These are phyloP conservation scores for Euphorbia tirucalli DNA, from an alignment of 345 rosid species.

Conservation along the genomic window DNA sequence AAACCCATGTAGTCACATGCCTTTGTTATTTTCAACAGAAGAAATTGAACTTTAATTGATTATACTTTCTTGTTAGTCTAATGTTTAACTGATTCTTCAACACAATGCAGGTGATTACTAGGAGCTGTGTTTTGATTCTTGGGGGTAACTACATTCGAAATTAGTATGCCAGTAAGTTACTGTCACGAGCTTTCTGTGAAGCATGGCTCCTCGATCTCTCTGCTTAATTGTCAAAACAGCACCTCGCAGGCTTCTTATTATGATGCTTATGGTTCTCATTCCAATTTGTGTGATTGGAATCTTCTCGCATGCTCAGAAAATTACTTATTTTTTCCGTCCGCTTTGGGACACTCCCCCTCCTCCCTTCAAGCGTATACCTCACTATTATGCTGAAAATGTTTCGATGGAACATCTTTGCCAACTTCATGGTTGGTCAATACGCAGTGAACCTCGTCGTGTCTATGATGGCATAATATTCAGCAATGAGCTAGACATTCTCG, in stretches of 20 bases:
- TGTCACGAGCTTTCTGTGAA: constrained; percentile 17
- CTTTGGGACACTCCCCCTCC: constrained; percentile 85
- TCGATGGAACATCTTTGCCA: constrained; percentile 72
- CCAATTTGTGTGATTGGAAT: constrained; percentile 53
- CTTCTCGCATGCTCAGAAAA: constrained; percentile 38
- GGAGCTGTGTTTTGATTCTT: constrained; percentile 11
- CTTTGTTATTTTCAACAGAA: too few relatives aligned
- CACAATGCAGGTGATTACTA: constrained; percentile 27
- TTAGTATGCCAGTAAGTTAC: constrained; percentile 24
- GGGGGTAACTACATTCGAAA: not conserved
- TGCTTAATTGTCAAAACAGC: constrained; percentile 37
- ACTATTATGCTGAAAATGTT: constrained; percentile 90
- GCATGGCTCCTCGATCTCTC: constrained; percentile 46
- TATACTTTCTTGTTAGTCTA: not conserved
- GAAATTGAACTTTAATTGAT: not conserved
- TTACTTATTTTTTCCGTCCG: constrained; percentile 75
- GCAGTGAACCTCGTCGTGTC: constrained; percentile 57
- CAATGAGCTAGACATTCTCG: constrained; percentile 82
- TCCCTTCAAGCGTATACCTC: constrained; percentile 67
- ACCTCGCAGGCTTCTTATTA: constrained; percentile 32
- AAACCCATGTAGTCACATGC: not conserved
- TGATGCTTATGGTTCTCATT: constrained; percentile 44
- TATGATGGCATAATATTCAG: constrained; percentile 80
- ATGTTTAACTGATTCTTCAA: not conserved
- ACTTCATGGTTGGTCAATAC: constrained; percentile 82